phyloP scores from a whole-genome alignment of 2,329 filamentous ascomycete species.

The Talaromyces funiculosus region DNA sequence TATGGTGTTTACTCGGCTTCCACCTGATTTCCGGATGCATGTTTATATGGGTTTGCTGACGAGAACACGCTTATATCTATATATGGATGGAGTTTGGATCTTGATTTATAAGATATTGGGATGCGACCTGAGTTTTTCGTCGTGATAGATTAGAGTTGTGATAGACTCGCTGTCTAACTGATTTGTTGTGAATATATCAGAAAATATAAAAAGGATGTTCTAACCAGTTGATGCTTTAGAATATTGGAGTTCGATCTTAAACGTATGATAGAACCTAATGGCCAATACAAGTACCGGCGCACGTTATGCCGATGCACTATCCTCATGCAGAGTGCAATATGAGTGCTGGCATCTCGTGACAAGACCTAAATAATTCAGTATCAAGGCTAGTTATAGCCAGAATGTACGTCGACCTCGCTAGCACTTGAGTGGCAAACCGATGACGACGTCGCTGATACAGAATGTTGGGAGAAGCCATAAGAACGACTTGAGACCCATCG shows the following conservation, averaged over 20 bases:
- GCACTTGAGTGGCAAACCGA: background rate
- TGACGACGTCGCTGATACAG: background rate
- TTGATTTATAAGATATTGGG: background rate
- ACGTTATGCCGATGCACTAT: background rate
- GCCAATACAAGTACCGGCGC: background rate
- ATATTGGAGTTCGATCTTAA: background rate
- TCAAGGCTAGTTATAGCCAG: too few relatives aligned
- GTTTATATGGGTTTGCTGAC: background rate
- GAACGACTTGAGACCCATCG: too few relatives aligned
- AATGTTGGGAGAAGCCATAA: background rate
- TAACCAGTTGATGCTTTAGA: background rate
- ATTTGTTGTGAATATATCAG: background rate
- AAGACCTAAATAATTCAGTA: too few relatives aligned
- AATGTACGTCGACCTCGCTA: too few relatives aligned
- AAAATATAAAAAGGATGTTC: background rate
- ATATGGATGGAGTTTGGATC: background rate
- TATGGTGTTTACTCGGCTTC: conserved; percentile 3
- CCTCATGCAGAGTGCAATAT: too few relatives aligned
- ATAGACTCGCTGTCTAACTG: background rate
- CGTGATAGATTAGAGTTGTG: background rate
- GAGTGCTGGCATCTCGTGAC: too few relatives aligned
- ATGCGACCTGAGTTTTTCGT: background rate
- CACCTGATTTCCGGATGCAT: background rate
- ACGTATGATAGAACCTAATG: background rate
- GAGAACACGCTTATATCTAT: background rate